These are phyloP conservation scores for Puya raimondii DNA, from an alignment of 176 grass and related monocot species.

Conservation along the genomic window DNA sequence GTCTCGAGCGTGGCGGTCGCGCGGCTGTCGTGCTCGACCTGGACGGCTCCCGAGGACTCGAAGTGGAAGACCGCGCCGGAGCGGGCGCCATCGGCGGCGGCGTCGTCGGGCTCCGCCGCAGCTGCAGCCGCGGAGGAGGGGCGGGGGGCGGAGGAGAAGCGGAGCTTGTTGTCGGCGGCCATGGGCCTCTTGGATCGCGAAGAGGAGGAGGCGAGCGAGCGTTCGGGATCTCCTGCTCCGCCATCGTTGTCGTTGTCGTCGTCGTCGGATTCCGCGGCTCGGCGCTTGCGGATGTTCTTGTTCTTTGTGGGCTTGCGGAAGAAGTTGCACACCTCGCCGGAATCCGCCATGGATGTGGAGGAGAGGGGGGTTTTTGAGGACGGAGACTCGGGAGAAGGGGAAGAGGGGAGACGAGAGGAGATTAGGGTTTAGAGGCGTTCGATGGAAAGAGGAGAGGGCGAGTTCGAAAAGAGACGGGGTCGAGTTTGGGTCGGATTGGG, in stretches of 20 bases:
- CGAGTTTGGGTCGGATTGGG: too few relatives aligned
- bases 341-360: constrained; percentile 17
- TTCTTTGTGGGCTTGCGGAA: constrained; percentile 45
- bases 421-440: background rate
- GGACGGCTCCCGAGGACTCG: constrained; percentile 67
- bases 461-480: background rate
- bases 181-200: constrained; percentile 26
- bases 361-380: constrained; percentile 4
- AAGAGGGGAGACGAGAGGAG: background rate
- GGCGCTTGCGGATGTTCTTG: constrained; percentile 77
- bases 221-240: background rate
- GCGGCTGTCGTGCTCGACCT: constrained; percentile 60
- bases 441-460: background rate
- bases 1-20: constrained; percentile 71
- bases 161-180: constrained; percentile 41
- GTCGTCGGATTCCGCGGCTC: constrained; percentile 32
- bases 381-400: background rate
- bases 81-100: too few relatives aligned
- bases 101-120: background rate
- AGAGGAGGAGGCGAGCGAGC: constrained; percentile 22
- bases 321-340: constrained; percentile 48
- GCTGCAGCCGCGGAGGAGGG: constrained; percentile 7
- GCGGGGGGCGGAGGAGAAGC: constrained; percentile 49
- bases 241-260: constrained; percentile 26
- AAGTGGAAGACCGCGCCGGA: constrained; percentile 45